Evolutionary conservation across 768 basidiomycete genomes (phyloP).

Genomic region (Rhizopogon vulgaris): DNA sequence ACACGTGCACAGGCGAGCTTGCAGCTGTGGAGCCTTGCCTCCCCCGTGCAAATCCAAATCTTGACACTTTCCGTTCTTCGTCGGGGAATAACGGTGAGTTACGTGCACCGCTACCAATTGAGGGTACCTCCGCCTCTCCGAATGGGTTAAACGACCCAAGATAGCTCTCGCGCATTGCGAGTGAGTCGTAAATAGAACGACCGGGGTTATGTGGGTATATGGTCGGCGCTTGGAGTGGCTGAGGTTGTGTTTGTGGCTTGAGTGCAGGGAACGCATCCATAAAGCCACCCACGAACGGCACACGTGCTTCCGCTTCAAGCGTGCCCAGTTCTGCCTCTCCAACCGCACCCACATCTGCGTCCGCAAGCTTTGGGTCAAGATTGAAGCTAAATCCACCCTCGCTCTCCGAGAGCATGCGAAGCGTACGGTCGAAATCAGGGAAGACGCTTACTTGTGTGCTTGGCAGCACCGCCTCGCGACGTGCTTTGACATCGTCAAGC

Average conservation of each 20-base stretch:
- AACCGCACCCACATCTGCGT: constrained; percentile 31
- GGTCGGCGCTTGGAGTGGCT: constrained; percentile 25
- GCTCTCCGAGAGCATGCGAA: constrained; percentile 64
- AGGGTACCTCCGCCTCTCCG: constrained; percentile 51
- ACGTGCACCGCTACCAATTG: constrained; percentile 23
- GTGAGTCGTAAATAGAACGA: constrained; percentile 54
- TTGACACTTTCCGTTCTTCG: constrained; percentile 58
- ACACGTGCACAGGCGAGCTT: constrained; percentile 52
- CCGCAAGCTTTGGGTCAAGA: constrained; percentile 72
- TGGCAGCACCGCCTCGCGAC: constrained; percentile 53
- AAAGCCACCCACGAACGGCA: constrained; percentile 61
- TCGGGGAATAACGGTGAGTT: constrained; percentile 46
- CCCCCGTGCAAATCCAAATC: constrained; percentile 77
- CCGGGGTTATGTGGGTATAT: constrained; percentile 41
- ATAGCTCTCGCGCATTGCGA: constrained; percentile 43
- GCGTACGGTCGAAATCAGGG: constrained; percentile 84
- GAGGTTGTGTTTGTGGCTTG: constrained; percentile 26
- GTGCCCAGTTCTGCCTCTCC: constrained; percentile 37
- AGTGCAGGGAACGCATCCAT: constrained; percentile 67
- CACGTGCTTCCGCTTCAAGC: constrained; percentile 37
- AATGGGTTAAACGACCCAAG: constrained; percentile 81
- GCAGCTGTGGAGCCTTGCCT: constrained; percentile 52
- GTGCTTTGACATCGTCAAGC: constrained; percentile 74
- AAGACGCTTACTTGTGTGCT: constrained; percentile 54
- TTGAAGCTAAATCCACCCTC: constrained; percentile 80